These are phyloP conservation scores for Yarrowia galli DNA, from an alignment of 1,139 yeast species.

Conservation along the genomic window DNA sequence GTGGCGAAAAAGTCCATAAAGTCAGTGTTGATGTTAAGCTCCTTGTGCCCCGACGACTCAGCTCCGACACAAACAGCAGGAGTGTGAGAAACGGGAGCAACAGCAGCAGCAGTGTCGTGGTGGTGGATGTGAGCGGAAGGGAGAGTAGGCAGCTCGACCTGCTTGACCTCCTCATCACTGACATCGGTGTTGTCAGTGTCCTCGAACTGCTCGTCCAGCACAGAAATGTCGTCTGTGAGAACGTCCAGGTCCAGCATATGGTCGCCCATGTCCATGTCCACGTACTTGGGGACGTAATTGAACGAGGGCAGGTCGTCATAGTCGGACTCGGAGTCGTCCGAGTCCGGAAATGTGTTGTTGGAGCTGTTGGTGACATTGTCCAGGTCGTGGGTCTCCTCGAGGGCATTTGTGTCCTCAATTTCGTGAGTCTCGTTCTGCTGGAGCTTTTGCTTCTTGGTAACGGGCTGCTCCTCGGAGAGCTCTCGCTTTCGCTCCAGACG, in stretches of 20 bases:
- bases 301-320: constrained; percentile 31
- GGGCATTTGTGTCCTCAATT: background rate
- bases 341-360: background rate
- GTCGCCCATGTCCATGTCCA: constrained; percentile 24
- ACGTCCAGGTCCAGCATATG: constrained; percentile 20
- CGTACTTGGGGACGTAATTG: constrained; percentile 37
- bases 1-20: constrained; percentile 21
- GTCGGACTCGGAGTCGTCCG: constrained; percentile 30
- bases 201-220: constrained; percentile 6
- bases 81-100: background rate
- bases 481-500: constrained; percentile 35
- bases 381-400: background rate
- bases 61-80: background rate
- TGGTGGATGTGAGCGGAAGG: background rate
- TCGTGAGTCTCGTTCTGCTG: background rate
- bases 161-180: constrained; percentile 12
- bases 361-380: background rate
- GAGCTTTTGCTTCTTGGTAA: background rate
- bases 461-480: background rate
- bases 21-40: constrained; percentile 9
- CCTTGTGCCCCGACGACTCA: background rate
- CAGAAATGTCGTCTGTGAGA: constrained; percentile 13
- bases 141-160: background rate
- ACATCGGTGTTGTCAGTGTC: constrained; percentile 7
- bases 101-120: background rate